Conservation (phyloP, 2,329 filamentous ascomycete species). For the Microsporum canis region DNA sequence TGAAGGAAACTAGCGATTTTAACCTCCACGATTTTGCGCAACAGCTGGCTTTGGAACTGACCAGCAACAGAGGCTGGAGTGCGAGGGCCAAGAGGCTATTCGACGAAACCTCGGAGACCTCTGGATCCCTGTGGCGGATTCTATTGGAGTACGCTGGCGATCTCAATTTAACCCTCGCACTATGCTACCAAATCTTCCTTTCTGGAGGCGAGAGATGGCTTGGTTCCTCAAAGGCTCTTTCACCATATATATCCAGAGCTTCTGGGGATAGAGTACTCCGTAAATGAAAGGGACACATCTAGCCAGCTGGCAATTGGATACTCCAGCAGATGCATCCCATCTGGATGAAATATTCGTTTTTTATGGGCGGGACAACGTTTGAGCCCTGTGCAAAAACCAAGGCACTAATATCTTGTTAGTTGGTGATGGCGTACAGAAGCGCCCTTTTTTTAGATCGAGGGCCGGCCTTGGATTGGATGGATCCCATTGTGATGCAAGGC, state of each 20-base stretch:
- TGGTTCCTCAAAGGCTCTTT: neutral
- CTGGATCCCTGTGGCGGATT: neutral
- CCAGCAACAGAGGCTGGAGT: neutral
- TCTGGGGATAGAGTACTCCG: too few species aligned
- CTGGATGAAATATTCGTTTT: too few species aligned
- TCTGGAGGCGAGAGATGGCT: neutral
- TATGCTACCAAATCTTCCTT: neutral
- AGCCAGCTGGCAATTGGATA: too few species aligned
- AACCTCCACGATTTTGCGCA: neutral
- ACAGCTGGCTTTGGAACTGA: neutral
- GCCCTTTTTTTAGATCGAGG: neutral
- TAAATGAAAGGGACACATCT: too few species aligned
- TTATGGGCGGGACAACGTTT: neutral
- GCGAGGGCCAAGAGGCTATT: neutral
- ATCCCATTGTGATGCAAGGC: neutral
- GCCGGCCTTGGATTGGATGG: neutral
- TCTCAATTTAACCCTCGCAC: constrained; percentile 1
- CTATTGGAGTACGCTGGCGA: constrained; percentile 2
- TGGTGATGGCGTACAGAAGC: neutral
- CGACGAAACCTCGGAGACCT: neutral
- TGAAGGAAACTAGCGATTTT: neutral
- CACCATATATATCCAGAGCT: too few species aligned
- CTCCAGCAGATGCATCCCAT: too few species aligned
- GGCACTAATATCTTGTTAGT: neutral
- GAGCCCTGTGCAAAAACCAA: neutral